phyloP scores from a whole-genome alignment of 2,329 filamentous ascomycete species.

The Kalmusia sp. region DNA sequence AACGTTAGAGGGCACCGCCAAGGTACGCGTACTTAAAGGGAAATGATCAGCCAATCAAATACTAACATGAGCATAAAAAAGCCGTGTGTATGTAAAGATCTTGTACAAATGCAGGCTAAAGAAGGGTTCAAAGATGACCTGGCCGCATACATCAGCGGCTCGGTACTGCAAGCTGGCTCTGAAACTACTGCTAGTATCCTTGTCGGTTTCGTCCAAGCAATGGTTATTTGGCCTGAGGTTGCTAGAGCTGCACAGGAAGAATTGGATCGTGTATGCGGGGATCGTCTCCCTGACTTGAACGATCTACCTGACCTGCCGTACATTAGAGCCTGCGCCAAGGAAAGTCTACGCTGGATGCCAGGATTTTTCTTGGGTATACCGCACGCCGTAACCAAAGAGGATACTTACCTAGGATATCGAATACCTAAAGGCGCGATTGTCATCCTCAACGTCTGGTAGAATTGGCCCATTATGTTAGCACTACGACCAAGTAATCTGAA shows the following conservation, averaged over 20 bases:
- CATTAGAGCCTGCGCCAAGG: slow-evolving; percentile 29
- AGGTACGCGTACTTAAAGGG: too few species aligned
- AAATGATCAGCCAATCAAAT: too few species aligned
- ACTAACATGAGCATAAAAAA: too few species aligned
- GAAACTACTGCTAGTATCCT: slow-evolving; percentile 23
- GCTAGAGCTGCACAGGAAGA: slow-evolving; percentile 22
- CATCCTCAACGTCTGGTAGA: slow-evolving; percentile 41
- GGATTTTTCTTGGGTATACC: slow-evolving; percentile 20
- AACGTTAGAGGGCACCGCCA: slow-evolving; percentile 19
- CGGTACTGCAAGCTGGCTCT: slow-evolving; percentile 22
- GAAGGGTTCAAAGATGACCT: slow-evolving; percentile 28
- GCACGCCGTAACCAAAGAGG: slow-evolving; percentile 24
- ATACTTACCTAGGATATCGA: slow-evolving; percentile 32
- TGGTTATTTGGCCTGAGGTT: slow-evolving; percentile 23
- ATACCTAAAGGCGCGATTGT: slow-evolving; percentile 45
- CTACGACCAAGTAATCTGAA: too few species aligned
- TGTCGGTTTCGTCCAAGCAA: slow-evolving; percentile 22
- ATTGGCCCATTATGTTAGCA: too few species aligned
- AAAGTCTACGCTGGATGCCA: slow-evolving; percentile 30
- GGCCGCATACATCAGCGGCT: slow-evolving; percentile 19
- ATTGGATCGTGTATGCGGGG: slow-evolving; percentile 29
- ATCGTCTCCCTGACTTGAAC: slow-evolving; percentile 32
- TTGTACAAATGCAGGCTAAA: slow-evolving; percentile 26
- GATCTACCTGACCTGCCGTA: slow-evolving; percentile 26
- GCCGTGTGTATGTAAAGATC: slow-evolving; percentile 33